These are phyloP conservation scores for Tolypocladium paradoxum DNA, from an alignment of 2,329 filamentous ascomycete genomes.

Conservation along the genomic window DNA sequence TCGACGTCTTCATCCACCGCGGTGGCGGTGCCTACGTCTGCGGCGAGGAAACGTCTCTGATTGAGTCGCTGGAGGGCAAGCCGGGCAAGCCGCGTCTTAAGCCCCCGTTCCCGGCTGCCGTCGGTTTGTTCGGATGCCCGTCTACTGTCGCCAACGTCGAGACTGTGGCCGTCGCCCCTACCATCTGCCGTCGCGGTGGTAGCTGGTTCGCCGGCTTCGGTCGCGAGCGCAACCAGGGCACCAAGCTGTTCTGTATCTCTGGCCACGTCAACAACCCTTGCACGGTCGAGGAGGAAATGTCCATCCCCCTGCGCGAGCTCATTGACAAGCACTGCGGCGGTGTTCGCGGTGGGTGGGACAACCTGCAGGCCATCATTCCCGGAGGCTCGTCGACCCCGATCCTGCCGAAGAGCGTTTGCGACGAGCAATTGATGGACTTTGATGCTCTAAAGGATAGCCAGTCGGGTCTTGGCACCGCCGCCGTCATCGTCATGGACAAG, in stretches of 20 bases:
- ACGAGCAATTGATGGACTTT: constrained; percentile 98
- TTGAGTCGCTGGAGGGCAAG: constrained; percentile 97
- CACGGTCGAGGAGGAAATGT: constrained; percentile 99
- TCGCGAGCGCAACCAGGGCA: constrained; percentile 91
- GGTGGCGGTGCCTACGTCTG: constrained; percentile 97
- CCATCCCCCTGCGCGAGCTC: constrained; percentile 86
- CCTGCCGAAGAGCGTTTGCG: constrained; percentile 78
- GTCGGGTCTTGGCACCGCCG: constrained; percentile 91
- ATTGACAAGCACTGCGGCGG: constrained; percentile 98
- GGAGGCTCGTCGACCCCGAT: constrained; percentile 96
- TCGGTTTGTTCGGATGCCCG: constrained; percentile 95
- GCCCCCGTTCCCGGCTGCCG: constrained; percentile 94
- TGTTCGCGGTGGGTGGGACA: constrained; percentile 95
- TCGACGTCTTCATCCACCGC: constrained; percentile 92
- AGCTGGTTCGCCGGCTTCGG: constrained; percentile 92
- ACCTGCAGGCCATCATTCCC: constrained; percentile 87
- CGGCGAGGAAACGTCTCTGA: constrained; percentile 94
- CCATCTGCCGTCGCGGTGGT: constrained; percentile 85
- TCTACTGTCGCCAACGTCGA: constrained; percentile 98
- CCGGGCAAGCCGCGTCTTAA: constrained; percentile 97
- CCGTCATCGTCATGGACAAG: constrained; percentile 99
- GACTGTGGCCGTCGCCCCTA: constrained; percentile 89
- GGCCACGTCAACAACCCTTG: constrained; percentile 98
- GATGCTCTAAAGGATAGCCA: constrained; percentile 96
- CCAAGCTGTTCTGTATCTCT: constrained; percentile 97